These are phyloP conservation scores for Salix udensis DNA, from an alignment of 345 rosid genomes.

Conservation along the genomic window DNA sequence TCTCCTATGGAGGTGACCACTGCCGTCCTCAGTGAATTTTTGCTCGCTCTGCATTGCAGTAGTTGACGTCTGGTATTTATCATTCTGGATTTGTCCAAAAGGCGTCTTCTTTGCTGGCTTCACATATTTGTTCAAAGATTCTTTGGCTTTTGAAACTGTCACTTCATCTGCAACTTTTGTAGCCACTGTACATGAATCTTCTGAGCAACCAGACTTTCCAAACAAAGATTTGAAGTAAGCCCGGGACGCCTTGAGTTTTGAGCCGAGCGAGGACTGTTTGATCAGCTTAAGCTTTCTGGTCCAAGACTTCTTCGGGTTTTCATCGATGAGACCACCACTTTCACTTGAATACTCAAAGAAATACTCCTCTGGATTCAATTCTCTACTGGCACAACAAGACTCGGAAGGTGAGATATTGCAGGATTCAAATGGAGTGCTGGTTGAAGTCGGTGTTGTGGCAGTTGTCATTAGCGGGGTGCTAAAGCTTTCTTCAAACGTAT, in stretches of 20 bases:
- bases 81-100: constrained; percentile 48
- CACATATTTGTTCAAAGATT: constrained; percentile 20
- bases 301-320: constrained; percentile 61
- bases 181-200: constrained; percentile 49
- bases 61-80: constrained; percentile 1
- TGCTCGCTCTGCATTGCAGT: constrained; percentile 3
- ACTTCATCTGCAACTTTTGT: constrained; percentile 44
- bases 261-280: constrained; percentile 46
- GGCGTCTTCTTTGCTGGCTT: constrained; percentile 33
- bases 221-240: constrained; percentile 66
- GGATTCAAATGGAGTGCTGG: constrained; percentile 78
- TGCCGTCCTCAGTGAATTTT: constrained; percentile 17
- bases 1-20: constrained; percentile 25
- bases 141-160: constrained; percentile 33
- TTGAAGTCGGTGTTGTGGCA: constrained; percentile 48
- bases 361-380: constrained; percentile 61
- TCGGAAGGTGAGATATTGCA: constrained; percentile 74
- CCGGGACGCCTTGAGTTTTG: constrained; percentile 74
- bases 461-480: constrained; percentile 59
- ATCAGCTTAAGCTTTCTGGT: constrained; percentile 47
- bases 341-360: constrained; percentile 35
- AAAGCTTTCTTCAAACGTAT: constrained; percentile 47
- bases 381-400: constrained; percentile 69
- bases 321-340: constrained; percentile 21
- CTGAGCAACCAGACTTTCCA: constrained; percentile 56